Percentiles rank a stretch among this genome's conserved stretches.
Conservation (phyloP, 306 rosid species). For the Malus sieversii region DNA sequence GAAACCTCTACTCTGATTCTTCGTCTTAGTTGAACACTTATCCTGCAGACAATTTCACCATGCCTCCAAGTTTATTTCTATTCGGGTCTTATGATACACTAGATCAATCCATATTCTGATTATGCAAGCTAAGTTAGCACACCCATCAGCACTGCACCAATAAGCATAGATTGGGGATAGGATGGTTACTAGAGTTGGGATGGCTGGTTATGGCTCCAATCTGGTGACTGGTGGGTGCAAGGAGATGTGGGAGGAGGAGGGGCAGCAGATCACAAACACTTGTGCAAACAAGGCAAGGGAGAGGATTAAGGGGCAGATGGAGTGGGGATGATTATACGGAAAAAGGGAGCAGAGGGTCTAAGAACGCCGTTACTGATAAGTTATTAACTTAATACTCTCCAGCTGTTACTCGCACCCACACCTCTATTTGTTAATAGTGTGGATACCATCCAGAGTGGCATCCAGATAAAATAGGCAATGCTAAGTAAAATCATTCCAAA, state of each 20-base stretch:
- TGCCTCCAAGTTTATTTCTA: not conserved
- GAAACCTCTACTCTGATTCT: not conserved
- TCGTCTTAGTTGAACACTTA: not conserved
- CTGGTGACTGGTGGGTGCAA: not conserved
- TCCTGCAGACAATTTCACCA: not conserved
- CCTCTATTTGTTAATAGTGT: not conserved
- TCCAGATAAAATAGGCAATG: not conserved
- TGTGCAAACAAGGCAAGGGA: not conserved
- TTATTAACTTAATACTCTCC: not conserved
- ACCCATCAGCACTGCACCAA: not conserved
- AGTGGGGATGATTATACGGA: not conserved
- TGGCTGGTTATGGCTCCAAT: not conserved
- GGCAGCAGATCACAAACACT: not conserved
- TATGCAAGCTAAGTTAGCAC: not conserved
- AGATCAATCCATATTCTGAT: not conserved
- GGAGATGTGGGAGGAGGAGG: not conserved
- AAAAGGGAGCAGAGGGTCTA: not conserved
- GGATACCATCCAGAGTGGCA: not conserved
- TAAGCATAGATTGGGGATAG: not conserved
- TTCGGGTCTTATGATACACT: not conserved
- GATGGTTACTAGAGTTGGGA: not conserved
- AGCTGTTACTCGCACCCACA: not conserved
- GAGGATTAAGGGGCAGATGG: not conserved
- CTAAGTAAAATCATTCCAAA: not conserved
- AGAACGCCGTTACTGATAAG: not conserved